Evolutionary conservation across 225 moss, liverwort and hornwort species (phyloP).

Genomic region (Sphagnum tenellum): DNA sequence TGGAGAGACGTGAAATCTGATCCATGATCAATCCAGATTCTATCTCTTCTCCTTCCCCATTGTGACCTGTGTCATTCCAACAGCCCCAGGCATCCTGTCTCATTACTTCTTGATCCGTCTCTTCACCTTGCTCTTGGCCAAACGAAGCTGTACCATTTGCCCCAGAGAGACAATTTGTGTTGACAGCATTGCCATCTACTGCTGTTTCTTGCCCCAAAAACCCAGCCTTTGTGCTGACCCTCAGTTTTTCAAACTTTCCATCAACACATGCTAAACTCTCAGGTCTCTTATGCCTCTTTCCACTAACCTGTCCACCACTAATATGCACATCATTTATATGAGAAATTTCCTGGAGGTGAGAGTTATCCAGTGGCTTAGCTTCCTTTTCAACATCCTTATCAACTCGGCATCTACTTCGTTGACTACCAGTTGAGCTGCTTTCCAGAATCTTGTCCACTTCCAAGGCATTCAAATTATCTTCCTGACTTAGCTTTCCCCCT

Average conservation of each 20-base stretch:
- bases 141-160: slow-evolving; percentile 1
- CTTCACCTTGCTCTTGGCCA: slow-evolving; percentile 5
- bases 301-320: not conserved
- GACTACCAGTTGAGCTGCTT: not conserved
- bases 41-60: slow-evolving; percentile 2
- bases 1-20: no score
- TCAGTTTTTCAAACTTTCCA: slow-evolving; percentile 17
- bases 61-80: slow-evolving; percentile 1
- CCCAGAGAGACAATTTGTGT: slow-evolving; percentile 4
- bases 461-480: not conserved
- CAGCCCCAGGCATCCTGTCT: slow-evolving; percentile 4
- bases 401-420: no score
- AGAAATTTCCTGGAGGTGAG: no score
- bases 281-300: slow-evolving; percentile 20
- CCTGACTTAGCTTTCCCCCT: slow-evolving; percentile 3
- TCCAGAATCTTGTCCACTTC: no score
- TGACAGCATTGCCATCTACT: slow-evolving; percentile 4
- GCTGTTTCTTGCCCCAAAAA: slow-evolving; percentile 5
- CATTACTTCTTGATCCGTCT: slow-evolving; percentile 6
- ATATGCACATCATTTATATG: no score
- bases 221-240: not conserved
- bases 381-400: no score
- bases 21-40: no score
- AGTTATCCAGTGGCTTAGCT: no score
- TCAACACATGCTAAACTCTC: slow-evolving; percentile 22